Evolutionary conservation across 306 rosid species (phyloP), one percentile per base, ranked within the genome.

Genomic region (Mucuna pruriens): DNA sequence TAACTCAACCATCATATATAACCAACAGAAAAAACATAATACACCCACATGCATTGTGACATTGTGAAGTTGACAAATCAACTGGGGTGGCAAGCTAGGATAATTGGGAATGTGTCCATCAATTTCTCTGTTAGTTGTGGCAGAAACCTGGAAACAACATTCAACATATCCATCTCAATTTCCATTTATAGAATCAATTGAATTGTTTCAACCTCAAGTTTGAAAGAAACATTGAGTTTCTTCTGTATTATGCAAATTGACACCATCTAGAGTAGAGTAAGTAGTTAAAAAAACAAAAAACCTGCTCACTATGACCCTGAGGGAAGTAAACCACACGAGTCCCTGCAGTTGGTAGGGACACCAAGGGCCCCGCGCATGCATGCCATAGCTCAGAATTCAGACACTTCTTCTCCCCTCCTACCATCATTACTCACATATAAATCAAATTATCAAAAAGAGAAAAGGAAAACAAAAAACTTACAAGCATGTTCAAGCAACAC

Each of bases 261-360:
- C 69, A 64, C 73, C 39, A 8, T 55, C 75, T 15, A 60, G 75
- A 82, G 31, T 40, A 78, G 64, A 75, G 51, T 64, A 72, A 58
- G 69, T 49, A 69, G 62, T 60, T 19, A 57, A 33, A 86, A 61
- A 46, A 76, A 77, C 52, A 70, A 22, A 19, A 67, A 70, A 91
- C 97, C 97, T 92, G 98, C 87, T 94, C 98, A 61, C 98, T 94
- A 61, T 94, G 98, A 77, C 98, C 98, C 92, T 94, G 98, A 74
- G 98, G 94, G 83, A 94, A 94, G 95, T 94, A 94, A 75, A 94
- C 98, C 76, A 91, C 98, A 49, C 97, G 92, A 83, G 95, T 88
- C 68, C 97, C 97, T 6, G 92, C 81, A 38, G 90, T 88, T 31
- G 98, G 98, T 77, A 94, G 97, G 86, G 97, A 94, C 87, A 94